phyloP scores from a whole-genome alignment of 441 rosid genomes.

The Capsella rubella region DNA sequence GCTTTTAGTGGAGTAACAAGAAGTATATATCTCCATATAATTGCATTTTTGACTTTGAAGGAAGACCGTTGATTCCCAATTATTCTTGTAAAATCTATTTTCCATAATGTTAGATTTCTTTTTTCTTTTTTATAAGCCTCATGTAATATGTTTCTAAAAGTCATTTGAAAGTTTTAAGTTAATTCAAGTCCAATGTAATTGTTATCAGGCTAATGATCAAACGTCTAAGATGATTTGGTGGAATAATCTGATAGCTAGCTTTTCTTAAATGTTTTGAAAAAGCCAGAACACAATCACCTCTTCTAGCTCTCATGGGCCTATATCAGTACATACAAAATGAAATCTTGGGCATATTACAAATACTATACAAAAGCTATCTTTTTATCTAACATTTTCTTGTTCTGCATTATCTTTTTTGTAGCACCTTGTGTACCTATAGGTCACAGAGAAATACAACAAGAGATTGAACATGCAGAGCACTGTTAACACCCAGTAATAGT shows the following conservation, averaged over 20 bases:
- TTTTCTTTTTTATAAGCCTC: not conserved
- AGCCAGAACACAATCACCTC: slow-evolving; percentile 7
- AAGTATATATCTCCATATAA: slow-evolving; percentile 30
- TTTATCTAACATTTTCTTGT: slow-evolving; percentile 27
- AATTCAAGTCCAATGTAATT: slow-evolving; percentile 1
- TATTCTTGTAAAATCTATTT: slow-evolving; percentile 24
- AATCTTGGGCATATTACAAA: slow-evolving; percentile 6
- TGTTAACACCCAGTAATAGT: slow-evolving; percentile 45
- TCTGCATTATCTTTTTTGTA: slow-evolving; percentile 18
- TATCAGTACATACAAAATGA: slow-evolving; percentile 21
- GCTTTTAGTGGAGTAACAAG: slow-evolving; percentile 28
- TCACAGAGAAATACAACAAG: slow-evolving; percentile 37
- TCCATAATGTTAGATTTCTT: slow-evolving; percentile 15
- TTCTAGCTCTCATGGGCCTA: not conserved
- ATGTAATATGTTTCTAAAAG: slow-evolving; percentile 13
- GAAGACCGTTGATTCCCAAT: slow-evolving; percentile 35
- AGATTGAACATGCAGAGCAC: slow-evolving; percentile 37
- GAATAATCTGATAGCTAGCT: not conserved
- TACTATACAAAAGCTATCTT: not conserved
- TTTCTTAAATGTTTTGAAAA: not conserved
- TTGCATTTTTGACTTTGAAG: slow-evolving; percentile 38
- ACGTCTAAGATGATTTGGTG: not conserved
- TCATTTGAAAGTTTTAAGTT: not conserved
- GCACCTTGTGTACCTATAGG: slow-evolving; percentile 29
- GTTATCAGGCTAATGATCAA: no score